Conservation (phyloP, 345 rosid genomes). For the Kandelia obovata region DNA sequence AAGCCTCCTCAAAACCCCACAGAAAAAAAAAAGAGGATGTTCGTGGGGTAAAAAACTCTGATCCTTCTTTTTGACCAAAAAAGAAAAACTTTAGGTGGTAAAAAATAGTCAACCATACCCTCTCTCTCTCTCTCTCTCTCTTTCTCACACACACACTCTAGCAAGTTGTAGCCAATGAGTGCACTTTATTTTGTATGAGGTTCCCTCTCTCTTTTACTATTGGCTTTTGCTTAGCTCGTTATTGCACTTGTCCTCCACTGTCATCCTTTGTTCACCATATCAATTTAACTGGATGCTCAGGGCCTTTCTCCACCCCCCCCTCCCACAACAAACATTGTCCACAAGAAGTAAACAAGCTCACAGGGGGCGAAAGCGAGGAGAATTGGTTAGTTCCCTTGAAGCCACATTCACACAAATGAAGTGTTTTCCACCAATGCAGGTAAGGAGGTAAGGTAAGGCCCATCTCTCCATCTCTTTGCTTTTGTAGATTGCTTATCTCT, state of each 20-base stretch:
- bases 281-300: slow-evolving; percentile 17
- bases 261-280: slow-evolving; percentile 13
- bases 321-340: neutral
- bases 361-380: slow-evolving; percentile 8
- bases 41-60: too few species aligned
- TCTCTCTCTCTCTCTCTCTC: neutral
- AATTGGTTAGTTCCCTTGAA: neutral
- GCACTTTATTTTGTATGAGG: slow-evolving; percentile 49
- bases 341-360: slow-evolving; percentile 4
- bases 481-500: neutral
- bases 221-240: slow-evolving; percentile 28
- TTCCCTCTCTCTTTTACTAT: slow-evolving; percentile 44
- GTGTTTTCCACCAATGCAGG: slow-evolving; percentile 10
- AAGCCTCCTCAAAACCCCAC: too few species aligned
- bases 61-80: too few species aligned
- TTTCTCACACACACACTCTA: neutral
- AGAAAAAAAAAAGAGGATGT: too few species aligned
- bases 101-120: slow-evolving; percentile 15
- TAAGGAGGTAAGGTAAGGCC: slow-evolving; percentile 17
- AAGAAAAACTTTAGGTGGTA: too few species aligned
- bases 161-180: slow-evolving; percentile 24
- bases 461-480: slow-evolving; percentile 7
- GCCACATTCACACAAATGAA: slow-evolving; percentile 6
- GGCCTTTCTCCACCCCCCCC: slow-evolving; percentile 10
- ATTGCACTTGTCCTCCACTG: slow-evolving; percentile 41